Evolutionary conservation across 2,329 filamentous ascomycete genomes (phyloP).

Genomic region (Chrysoporthe deuterocubensis): DNA sequence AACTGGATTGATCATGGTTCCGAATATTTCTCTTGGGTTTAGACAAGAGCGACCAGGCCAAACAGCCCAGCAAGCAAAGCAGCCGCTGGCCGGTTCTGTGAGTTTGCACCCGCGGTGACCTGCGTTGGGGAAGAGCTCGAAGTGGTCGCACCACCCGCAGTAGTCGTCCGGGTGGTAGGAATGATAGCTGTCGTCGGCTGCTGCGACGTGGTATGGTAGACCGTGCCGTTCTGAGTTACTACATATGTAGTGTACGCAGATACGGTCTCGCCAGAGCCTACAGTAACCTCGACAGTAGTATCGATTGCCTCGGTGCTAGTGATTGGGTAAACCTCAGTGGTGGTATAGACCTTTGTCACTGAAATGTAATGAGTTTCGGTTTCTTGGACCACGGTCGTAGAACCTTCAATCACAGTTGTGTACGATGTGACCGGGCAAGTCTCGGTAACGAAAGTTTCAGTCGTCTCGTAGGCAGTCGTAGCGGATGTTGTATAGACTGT

Average conservation of each 20-base stretch:
- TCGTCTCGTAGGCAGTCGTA: slow-evolving; percentile 41
- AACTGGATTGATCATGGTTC: background rate
- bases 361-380: slow-evolving; percentile 48
- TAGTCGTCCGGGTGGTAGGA: slow-evolving; percentile 37
- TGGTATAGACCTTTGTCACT: slow-evolving; percentile 38
- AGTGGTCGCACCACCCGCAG: slow-evolving; percentile 29
- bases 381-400: slow-evolving; percentile 46
- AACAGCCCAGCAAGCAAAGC: slow-evolving; percentile 45
- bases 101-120: slow-evolving; percentile 38
- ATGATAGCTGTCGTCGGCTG: slow-evolving; percentile 37
- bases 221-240: slow-evolving; percentile 38
- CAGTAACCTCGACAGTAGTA: slow-evolving; percentile 46
- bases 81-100: slow-evolving; percentile 40
- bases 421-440: slow-evolving; percentile 45
- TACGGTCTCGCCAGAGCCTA: slow-evolving; percentile 38
- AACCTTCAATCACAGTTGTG: slow-evolving; percentile 48
- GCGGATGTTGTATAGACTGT: slow-evolving; percentile 40
- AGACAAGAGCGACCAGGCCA: slow-evolving; percentile 45
- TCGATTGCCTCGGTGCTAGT: slow-evolving; percentile 45
- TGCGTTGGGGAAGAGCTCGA: slow-evolving; percentile 31
- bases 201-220: slow-evolving; percentile 33
- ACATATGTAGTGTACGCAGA: slow-evolving; percentile 42
- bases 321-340: slow-evolving; percentile 43
- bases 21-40: slow-evolving; percentile 12
- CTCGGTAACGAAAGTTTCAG: slow-evolving; percentile 44